Evolutionary conservation across 1,139 yeast species (phyloP), one percentile per base, ranked within the genome.

Genomic region (Geotrichum phurueaensis): DNA sequence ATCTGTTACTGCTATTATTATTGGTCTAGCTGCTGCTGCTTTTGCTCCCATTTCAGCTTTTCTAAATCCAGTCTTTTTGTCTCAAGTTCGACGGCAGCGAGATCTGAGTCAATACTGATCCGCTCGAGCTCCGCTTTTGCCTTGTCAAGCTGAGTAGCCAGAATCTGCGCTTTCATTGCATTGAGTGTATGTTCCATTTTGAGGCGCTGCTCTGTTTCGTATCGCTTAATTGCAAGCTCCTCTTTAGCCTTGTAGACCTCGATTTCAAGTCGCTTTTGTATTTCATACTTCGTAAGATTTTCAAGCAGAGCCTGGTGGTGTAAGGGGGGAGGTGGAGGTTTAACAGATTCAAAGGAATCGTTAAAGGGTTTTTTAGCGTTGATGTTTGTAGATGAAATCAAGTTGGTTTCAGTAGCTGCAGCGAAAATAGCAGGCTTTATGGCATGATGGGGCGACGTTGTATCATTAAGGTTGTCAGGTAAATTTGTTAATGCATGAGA

Each of bases 91-190:
- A 53, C 50, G 1, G 56, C 39, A 6, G 60, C 56, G 15, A 57
- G 22, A 18, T 47, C 53, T 9, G 56, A 27, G 36, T 52, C 56
- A 22, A 57, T 47, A 12, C 47, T 52, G 4, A 57, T 27, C 20
- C 51, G 31, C 20, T 57, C 60, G 9, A 49, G 27, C 23, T 57
- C 60, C 1, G 54, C 60, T n/a, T 52, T 53, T 29, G 60, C 51
- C 36, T 45, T 52, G 15, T 57, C 60, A 7, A 57, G 60, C 29
- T 57, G 53, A 27, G 53, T 53, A 43, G 54, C 56, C 49, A 57
- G 36, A 10, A 43, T 57, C 27, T 52, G 48, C 15, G 48, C 22
- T 29, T 52, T 45, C 52, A 57, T 43, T 3, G 15, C 43, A 15
- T 51, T 47, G 3, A 52, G 23, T 5, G 29, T 33, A 13, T 43